Evolutionary conservation across 371 early-diverging fungal species (phyloP).

Genomic region (Apophysomyces variabilis): DNA sequence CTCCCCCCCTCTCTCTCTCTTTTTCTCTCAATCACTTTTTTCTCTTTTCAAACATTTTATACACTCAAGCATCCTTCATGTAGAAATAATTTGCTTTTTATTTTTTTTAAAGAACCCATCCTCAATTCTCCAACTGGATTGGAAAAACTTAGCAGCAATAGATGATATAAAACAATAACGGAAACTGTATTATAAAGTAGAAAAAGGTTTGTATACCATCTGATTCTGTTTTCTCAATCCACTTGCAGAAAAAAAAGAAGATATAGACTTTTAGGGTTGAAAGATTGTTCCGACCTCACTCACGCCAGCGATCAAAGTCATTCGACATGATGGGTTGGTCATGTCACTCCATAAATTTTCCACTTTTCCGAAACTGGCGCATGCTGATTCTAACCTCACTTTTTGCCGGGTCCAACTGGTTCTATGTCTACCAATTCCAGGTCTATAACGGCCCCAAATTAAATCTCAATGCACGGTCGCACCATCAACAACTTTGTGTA

Average conservation of each 20-base stretch:
- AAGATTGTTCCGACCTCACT: too few relatives aligned
- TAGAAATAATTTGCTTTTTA: slow-evolving; percentile 3
- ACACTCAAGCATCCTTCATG: slow-evolving; percentile 8
- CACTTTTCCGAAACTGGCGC: slow-evolving; percentile 65
- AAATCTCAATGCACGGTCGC: slow-evolving; percentile 65
- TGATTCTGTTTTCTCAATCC: too few relatives aligned
- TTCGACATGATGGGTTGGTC: slow-evolving; percentile 66
- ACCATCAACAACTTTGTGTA: slow-evolving; percentile 71
- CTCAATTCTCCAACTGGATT: slow-evolving; percentile 1
- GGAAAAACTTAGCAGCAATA: not conserved
- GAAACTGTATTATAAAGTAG: not conserved
- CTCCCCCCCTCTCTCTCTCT: slow-evolving; percentile 3
- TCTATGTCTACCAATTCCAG: slow-evolving; percentile 73
- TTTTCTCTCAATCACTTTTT: not conserved
- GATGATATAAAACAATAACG: not conserved
- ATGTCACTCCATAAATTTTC: slow-evolving; percentile 65
- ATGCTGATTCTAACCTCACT: slow-evolving; percentile 69
- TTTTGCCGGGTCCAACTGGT: slow-evolving; percentile 77
- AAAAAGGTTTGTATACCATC: not conserved
- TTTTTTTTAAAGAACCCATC: not conserved
- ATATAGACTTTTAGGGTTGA: too few relatives aligned
- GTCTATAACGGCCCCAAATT: slow-evolving; percentile 46
- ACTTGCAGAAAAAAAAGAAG: too few relatives aligned
- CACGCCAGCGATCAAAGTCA: slow-evolving; percentile 60
- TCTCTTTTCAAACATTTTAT: slow-evolving; percentile 16